phyloP scores from a whole-genome alignment of 176 grass and related monocot genomes.

The Melocanna baccifera region DNA sequence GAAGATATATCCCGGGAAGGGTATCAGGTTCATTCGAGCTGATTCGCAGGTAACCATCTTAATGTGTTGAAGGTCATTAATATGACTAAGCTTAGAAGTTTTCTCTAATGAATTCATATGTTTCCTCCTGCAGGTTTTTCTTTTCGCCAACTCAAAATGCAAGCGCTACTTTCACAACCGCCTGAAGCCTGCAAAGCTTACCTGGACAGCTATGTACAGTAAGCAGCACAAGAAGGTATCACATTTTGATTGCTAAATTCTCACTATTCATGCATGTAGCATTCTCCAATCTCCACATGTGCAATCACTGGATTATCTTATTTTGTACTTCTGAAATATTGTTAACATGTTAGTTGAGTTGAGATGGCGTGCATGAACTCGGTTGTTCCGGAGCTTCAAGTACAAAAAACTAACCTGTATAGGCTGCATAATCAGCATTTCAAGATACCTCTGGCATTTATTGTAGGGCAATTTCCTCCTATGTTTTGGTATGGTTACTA shows the following conservation, averaged over 20 bases:
- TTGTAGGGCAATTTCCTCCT: neutral
- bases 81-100: neutral
- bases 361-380: neutral
- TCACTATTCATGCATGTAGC: neutral
- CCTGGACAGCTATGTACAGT: constrained; percentile 91
- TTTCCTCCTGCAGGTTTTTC: constrained; percentile 54
- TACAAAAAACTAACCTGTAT: neutral
- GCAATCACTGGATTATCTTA: neutral
- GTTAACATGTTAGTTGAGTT: neutral
- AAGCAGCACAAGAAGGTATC: constrained; percentile 95
- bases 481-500: neutral
- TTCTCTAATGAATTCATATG: neutral
- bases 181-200: constrained; percentile 90
- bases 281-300: neutral
- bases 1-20: constrained; percentile 95
- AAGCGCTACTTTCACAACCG: constrained; percentile 93
- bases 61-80: neutral
- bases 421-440: neutral
- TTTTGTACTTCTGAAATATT: neutral
- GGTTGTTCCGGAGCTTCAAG: neutral
- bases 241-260: neutral
- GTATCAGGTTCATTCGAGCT: constrained; percentile 73
- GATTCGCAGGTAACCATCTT: constrained; percentile 69
- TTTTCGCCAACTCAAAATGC: constrained; percentile 92
- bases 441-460: neutral